Conservation (phyloP, 2,329 filamentous ascomycete genomes). For the Mollisia scopiformis region DNA sequence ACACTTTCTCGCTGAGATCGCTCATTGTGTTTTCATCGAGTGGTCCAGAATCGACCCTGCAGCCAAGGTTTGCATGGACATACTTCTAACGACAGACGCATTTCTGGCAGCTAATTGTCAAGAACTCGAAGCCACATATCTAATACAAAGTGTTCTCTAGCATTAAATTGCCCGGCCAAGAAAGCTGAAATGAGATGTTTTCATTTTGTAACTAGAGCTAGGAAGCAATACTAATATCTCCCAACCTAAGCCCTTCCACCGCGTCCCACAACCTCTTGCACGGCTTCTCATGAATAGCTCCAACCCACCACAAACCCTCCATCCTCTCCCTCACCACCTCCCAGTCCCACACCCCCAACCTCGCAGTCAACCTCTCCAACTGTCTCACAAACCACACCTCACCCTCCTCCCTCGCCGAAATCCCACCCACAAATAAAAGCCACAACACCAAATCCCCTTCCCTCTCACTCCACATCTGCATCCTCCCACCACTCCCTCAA, state of each 20-base stretch:
- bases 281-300: constrained; percentile 6
- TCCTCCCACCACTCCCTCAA: constrained; percentile 3
- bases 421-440: constrained; percentile 14
- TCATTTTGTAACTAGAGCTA: too few species aligned
- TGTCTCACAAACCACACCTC: constrained; percentile 15
- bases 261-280: constrained; percentile 14
- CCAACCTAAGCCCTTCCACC: neutral
- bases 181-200: too few species aligned
- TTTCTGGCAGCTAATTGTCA: too few species aligned
- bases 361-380: constrained; percentile 1
- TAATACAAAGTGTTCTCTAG: too few species aligned
- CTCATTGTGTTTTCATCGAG: too few species aligned
- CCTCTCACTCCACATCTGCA: constrained; percentile 12
- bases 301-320: constrained; percentile 15
- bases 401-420: constrained; percentile 5
- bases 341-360: constrained; percentile 3
- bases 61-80: too few species aligned
- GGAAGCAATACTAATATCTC: too few species aligned
- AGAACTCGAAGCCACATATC: too few species aligned
- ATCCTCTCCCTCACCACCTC: constrained; percentile 1
- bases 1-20: too few species aligned
- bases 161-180: too few species aligned
- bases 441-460: constrained; percentile 11
- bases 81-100: too few species aligned
- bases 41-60: too few species aligned